Conservation (phyloP, 352 stramenopile species). For the Thalassiosira mediterranea region DNA sequence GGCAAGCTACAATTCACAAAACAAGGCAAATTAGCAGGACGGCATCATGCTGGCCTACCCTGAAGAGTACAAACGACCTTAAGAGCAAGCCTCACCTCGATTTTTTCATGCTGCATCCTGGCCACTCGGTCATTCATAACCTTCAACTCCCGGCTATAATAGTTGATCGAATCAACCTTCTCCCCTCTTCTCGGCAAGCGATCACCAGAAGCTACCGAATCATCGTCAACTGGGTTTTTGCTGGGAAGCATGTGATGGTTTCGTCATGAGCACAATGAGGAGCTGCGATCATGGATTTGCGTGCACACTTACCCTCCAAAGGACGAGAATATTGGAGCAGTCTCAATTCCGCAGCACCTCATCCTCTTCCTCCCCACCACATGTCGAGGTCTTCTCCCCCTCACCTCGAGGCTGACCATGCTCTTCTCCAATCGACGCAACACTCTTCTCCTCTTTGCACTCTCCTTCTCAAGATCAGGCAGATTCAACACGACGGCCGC, state of each 20-base stretch:
- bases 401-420: conserved; percentile 75
- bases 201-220: neutral
- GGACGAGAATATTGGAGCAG: conserved; percentile 50
- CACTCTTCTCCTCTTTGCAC: conserved; percentile 56
- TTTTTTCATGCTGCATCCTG: conserved; percentile 55
- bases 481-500: conserved; percentile 81
- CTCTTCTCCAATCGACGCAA: conserved; percentile 78
- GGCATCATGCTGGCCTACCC: too few species aligned
- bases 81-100: too few species aligned
- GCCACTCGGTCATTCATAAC: conserved; percentile 58
- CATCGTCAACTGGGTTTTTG: too few species aligned
- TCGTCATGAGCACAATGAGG: too few species aligned
- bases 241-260: too few species aligned
- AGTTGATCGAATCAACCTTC: conserved; percentile 56
- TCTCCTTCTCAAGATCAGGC: conserved; percentile 74
- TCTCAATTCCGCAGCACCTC: conserved; percentile 67
- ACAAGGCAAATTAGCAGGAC: too few species aligned
- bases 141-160: conserved; percentile 51
- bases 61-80: too few species aligned
- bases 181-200: conserved; percentile 34
- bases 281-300: too few species aligned
- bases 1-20: too few species aligned
- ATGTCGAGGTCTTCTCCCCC: conserved; percentile 61
- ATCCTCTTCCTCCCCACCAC: conserved; percentile 70
- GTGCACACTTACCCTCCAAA: conserved; percentile 19